These are phyloP conservation scores for Gaeumannomyces sp. DNA, from an alignment of 2,329 filamentous ascomycete species.

Conservation along the genomic window DNA sequence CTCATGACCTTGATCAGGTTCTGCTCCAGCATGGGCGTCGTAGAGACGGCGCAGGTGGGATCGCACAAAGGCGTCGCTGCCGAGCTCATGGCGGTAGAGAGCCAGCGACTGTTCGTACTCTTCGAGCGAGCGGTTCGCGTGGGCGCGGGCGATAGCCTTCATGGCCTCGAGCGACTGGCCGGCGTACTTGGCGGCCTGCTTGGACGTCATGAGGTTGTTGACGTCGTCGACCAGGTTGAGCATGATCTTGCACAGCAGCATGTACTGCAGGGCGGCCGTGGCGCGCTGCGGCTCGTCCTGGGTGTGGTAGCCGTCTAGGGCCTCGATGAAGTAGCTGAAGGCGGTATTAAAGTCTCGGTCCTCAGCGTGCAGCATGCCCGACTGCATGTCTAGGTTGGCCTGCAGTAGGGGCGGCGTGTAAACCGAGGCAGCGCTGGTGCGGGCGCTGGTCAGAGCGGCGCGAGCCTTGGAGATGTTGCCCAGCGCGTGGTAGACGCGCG, in stretches of 20 bases:
- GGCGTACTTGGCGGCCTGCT: slow-evolving; percentile 94
- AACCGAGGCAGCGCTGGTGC: slow-evolving; percentile 91
- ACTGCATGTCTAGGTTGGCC: slow-evolving; percentile 98
- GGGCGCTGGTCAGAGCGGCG: slow-evolving; percentile 86
- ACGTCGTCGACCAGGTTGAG: slow-evolving; percentile 95
- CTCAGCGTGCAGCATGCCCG: slow-evolving; percentile 96
- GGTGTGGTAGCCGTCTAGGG: slow-evolving; percentile 90
- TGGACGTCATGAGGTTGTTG: slow-evolving; percentile 87
- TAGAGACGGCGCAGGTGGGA: slow-evolving; percentile 94
- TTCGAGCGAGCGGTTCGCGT: slow-evolving; percentile 90
- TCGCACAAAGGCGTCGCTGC: slow-evolving; percentile 90
- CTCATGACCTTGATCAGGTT: slow-evolving; percentile 99
- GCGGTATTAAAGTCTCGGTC: slow-evolving; percentile 99
- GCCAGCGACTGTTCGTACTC: slow-evolving; percentile 93
- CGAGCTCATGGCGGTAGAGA: slow-evolving; percentile 87
- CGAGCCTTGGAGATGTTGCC: slow-evolving; percentile 95
- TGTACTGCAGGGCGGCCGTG: slow-evolving; percentile 98
- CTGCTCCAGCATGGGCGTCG: slow-evolving; percentile 98
- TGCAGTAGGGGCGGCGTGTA: slow-evolving; percentile 95
- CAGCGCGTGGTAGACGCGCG: slow-evolving; percentile 91
- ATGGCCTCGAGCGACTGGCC: slow-evolving; percentile 95
- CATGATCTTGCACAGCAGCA: slow-evolving; percentile 99
- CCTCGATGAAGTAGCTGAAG: slow-evolving; percentile 98
- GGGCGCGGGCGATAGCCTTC: slow-evolving; percentile 95
- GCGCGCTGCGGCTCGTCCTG: slow-evolving; percentile 84